Conservation (phyloP, 345 rosid genomes). For the Punica granatum region DNA sequence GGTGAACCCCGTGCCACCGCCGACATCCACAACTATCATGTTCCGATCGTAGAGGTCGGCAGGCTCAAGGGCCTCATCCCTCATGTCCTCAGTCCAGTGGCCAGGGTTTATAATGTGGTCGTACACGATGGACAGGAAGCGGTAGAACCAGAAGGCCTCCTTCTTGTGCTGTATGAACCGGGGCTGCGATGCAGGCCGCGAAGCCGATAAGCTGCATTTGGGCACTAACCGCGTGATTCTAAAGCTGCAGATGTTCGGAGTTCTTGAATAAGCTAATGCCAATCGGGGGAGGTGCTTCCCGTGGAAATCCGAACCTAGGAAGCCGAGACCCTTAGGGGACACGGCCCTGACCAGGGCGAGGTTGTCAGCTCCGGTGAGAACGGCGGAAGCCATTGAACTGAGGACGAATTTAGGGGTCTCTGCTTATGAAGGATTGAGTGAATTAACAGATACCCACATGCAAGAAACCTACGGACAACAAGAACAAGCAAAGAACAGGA, state of each 20-base stretch:
- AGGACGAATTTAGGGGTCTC: constrained; percentile 8
- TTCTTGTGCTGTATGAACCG: constrained; percentile 96
- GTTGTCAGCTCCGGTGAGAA: constrained; percentile 61
- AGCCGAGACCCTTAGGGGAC: constrained; percentile 29
- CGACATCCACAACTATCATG: constrained; percentile 92
- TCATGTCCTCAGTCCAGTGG: constrained; percentile 98
- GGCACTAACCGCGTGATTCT: constrained; percentile 25
- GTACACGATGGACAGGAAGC: constrained; percentile 87
- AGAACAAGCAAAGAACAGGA: background rate
- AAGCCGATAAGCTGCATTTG: constrained; percentile 61
- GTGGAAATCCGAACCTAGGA: constrained; percentile 35
- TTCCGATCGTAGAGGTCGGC: constrained; percentile 72
- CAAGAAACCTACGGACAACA: constrained; percentile 2
- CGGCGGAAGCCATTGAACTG: constrained; percentile 52
- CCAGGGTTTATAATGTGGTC: constrained; percentile 90
- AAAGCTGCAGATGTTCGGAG: constrained; percentile 17
- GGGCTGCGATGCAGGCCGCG: constrained; percentile 90
- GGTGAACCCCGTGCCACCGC: constrained; percentile 99
- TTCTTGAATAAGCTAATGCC: constrained; percentile 11
- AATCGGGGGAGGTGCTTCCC: constrained; percentile 29
- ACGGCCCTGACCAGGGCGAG: constrained; percentile 29
- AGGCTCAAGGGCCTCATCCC: constrained; percentile 94
- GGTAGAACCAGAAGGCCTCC: constrained; percentile 98
- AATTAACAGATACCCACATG: constrained; percentile 4
- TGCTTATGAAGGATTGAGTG: constrained; percentile 6